Base-by-base conservation (phyloP, 495 filamentous ascomycete genomes). In the Penicillium silybi region DNA sequence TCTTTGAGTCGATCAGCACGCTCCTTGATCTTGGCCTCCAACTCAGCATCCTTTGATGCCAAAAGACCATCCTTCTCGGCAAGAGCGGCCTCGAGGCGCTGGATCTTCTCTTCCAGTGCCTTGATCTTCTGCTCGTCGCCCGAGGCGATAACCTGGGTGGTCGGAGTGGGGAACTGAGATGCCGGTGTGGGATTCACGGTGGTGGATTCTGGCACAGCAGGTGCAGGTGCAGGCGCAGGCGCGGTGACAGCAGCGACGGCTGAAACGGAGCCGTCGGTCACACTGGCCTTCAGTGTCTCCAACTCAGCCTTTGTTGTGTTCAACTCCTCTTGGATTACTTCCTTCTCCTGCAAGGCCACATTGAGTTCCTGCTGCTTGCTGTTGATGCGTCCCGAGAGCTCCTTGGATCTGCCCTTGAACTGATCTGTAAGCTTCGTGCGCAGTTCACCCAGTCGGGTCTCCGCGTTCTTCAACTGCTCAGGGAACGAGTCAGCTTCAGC, bases 1-100 rank as follows among this genome's bases (percentile, higher is more conserved):
- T 77, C 77, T 65, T 89, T 92, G 79, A 93, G 82, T 61, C 80
- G 83, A 7, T 90, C 85, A 1, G 85, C 79, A 26, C 88, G 80
- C 48, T 77, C 73, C 56, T 87, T 84, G 45, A 87, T 64, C 48
- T 81, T 85, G 0, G 84, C 77, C 48, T 80, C 75, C 34, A 69
- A 62, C 45, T 79, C 75, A 11, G 67, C 57, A 49, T 76, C 71
- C 43, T 70, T 74, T 20, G 66, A 43, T 29, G 66, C 57, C 50
- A 70, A 16, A n/a, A 59, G 46, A 32, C 53, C 57, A 16, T 78
- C 73, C 50, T 78, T 80, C 49, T 76, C 72, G 17, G 70, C 73
- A 47, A 79, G 65, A 35, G 72, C 72, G 48, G 75, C 73, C 53
- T 81, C 78, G 20, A 81, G 53, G 18, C 72, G 71, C 37, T 71